Base-by-base conservation (phyloP, 2,329 filamentous ascomycete species). In the Sordariomycetes sp. region DNA sequence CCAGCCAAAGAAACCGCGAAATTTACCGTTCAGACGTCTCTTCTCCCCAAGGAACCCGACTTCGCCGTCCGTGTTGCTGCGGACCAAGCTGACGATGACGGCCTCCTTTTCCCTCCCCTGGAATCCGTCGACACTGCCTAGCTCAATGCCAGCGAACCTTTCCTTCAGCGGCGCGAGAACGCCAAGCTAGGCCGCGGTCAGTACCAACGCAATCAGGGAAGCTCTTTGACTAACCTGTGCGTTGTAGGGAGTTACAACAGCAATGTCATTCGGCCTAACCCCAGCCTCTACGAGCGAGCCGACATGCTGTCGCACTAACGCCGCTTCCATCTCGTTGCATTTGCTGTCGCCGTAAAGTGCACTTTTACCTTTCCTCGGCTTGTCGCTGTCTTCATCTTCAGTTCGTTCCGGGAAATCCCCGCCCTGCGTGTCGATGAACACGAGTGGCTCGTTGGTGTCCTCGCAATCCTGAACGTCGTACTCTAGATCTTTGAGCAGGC, bases 91-190 rank as follows among this genome's bases (percentile, higher is more conserved):
- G 33, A 98, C 80, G 25, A 98, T 73, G 12, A 98, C 81, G 3
- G 86, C 92, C 57, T 98, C 92, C 59, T 98, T 98, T 59, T 98
- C 92, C 14, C 92, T 77, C 21, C 92, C 92, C 57, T 98, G 92
- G 54, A 98, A 98, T 3, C 90, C 92, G 57, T 98, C 92, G 3
- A 98, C 86, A 48, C 86, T 94, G 21, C 92, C 92, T n/a, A 98
- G 68, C 57, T 98, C 92, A 33, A 98, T 77, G 10, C 82, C 86
- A 0, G 83, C 82, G 47, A 82, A 94, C 25, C 68, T 64, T 39
- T 92, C 84, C 52, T 90, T 92, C 32, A 98, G 70, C 43, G 82
- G 69, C 24, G 86, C 79, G 33, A 96, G 66, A 9, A 93, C 60
- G 5, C 83, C 81, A 23, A 95, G 72, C 75, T 93, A 34, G 34